Evolutionary conservation across 768 basidiomycete genomes (phyloP), one percentile per base, ranked within the genome.

Genomic region (Phaeolepiota aurea): DNA sequence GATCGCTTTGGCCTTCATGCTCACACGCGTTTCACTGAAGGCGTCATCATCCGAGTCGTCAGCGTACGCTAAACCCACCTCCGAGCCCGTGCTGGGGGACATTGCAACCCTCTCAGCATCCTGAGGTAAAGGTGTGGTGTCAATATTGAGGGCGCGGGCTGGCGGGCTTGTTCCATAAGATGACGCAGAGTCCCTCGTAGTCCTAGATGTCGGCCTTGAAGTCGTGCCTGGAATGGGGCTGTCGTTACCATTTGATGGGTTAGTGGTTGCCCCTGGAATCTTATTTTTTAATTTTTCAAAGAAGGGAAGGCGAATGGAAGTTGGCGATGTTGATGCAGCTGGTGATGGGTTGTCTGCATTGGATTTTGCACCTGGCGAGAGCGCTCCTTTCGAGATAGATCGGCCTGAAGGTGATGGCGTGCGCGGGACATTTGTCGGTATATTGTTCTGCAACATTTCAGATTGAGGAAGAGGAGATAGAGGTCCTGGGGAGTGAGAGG

Each of bases 211-310:
- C 7, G 25, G 25, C 25, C 25, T 28, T 28, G 25, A 7, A 7
- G 25, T 28, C n/a, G 25, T 7, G n/a, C n/a, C n/a, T n/a, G 3
- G 46, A 42, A 10, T 22, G 35, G 15, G 37, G 18, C 18, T 44
- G 47, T 3, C 38, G 28, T 30, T 50, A 42, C 32, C 35, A 39
- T 32, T 32, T 14, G 53, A 44, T 14, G 40, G 42, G 15, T 40
- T 35, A 21, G 39, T n/a, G 15, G 25, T 37, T 12, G 53, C 57
- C 44, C 55, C 49, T 1, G 62, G 57, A 19, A 55, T 19, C 32
- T 56, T 61, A 48, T 63, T 62, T 47, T 70, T 72, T 51, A 71
- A 65, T 48, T 73, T 73, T 42, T 80, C 77, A 46, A 82, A 72
- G 54, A 82, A 74, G 5, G 76, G 72, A 45, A 80, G 58, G 3